Conservation (phyloP, 208 protist genomes). For the Leishmania martiniquensis region DNA sequence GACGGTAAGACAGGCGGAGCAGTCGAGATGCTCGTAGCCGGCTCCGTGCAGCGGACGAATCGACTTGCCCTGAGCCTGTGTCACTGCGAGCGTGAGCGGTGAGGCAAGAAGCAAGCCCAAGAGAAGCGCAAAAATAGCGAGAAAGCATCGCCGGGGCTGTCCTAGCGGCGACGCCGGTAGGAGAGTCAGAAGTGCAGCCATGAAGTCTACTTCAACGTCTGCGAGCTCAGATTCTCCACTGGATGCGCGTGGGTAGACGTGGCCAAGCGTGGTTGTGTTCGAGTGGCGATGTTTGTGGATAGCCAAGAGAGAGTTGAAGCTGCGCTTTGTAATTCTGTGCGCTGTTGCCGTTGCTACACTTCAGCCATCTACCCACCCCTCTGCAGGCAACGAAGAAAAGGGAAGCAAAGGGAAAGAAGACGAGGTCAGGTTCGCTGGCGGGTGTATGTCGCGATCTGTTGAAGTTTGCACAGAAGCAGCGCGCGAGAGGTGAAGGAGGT, state of each 20-base stretch:
- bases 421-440: not conserved
- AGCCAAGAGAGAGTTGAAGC: not conserved
- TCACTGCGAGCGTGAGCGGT: not conserved
- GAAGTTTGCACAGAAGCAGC: not conserved
- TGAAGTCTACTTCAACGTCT: not conserved
- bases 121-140: conserved; percentile 1
- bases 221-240: not conserved
- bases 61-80: conserved; percentile 2
- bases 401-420: not conserved
- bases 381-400: not conserved
- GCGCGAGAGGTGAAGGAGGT: too few species aligned
- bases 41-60: conserved; percentile 38
- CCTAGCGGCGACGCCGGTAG: not conserved
- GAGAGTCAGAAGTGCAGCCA: not conserved
- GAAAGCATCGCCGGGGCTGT: not conserved
- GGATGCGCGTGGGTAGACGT: not conserved
- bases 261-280: not conserved
- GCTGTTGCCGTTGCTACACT: not conserved
- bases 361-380: not conserved
- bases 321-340: not conserved
- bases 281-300: not conserved
- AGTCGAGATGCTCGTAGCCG: conserved; percentile 74
- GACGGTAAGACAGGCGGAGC: conserved; percentile 79
- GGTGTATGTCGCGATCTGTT: too few species aligned
- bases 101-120: not conserved